phyloP scores from a whole-genome alignment of 2,329 filamentous ascomycete genomes.

The Calonectria pseudoturangicola region DNA sequence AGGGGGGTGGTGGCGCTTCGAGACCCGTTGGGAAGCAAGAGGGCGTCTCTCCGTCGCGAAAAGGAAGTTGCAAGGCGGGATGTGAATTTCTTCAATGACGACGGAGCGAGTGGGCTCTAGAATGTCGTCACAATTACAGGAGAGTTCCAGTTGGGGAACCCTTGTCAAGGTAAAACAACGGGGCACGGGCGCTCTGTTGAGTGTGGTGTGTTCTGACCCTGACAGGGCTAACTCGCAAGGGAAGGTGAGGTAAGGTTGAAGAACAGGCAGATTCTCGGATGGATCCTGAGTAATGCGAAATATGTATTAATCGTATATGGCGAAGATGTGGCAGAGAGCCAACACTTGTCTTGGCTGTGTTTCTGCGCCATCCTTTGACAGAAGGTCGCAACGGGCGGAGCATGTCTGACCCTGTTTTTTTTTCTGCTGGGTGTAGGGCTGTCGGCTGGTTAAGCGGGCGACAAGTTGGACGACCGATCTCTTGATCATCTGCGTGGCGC shows the following conservation, averaged over 20 bases:
- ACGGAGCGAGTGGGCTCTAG: slow-evolving; percentile 6
- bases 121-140: slow-evolving; percentile 22
- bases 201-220: neutral
- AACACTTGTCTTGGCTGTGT: neutral
- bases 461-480: neutral
- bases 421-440: neutral
- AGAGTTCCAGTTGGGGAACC: slow-evolving; percentile 21
- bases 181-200: slow-evolving; percentile 12
- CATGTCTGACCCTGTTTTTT: neutral
- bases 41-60: neutral
- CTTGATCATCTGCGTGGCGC: neutral
- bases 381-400: neutral
- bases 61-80: slow-evolving; percentile 1
- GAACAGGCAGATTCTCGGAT: slow-evolving; percentile 18
- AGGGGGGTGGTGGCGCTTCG: slow-evolving; percentile 11
- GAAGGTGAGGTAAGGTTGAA: slow-evolving; percentile 24
- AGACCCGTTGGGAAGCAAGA: slow-evolving; percentile 3
- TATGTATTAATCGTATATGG: slow-evolving; percentile 21
- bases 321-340: neutral
- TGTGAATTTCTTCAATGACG: slow-evolving; percentile 25
- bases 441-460: slow-evolving; percentile 14
- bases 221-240: slow-evolving; percentile 11
- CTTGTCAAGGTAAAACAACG: slow-evolving; percentile 23
- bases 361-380: neutral
- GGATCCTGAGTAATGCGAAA: slow-evolving; percentile 23